A percentile compares a stretch with the other conserved stretches of the same genome.
These are phyloP conservation scores for Colletotrichum viniferum DNA, from an alignment of 2,329 filamentous ascomycete species.

Conservation along the genomic window DNA sequence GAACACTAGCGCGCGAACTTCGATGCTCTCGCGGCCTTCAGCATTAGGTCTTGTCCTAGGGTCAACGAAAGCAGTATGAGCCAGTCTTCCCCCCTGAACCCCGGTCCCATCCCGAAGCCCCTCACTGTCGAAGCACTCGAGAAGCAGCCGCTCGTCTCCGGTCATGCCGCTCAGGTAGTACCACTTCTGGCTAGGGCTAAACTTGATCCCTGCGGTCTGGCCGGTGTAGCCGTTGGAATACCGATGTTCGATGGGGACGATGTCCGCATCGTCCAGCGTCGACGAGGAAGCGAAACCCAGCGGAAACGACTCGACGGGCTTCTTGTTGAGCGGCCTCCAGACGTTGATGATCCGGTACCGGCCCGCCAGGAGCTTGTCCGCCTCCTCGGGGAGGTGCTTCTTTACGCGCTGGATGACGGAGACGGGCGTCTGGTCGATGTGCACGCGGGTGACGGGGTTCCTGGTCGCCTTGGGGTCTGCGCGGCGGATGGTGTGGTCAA, in stretches of 20 bases:
- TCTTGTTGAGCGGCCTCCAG: conserved; percentile 70
- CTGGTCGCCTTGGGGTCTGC: conserved; percentile 62
- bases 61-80: conserved; percentile 83
- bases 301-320: conserved; percentile 68
- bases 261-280: conserved; percentile 63
- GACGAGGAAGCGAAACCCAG: conserved; percentile 72
- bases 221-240: conserved; percentile 72
- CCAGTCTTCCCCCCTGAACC: conserved; percentile 60
- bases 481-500: conserved; percentile 89
- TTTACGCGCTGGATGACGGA: conserved; percentile 72
- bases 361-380: conserved; percentile 66
- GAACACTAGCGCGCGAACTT: conserved; percentile 86
- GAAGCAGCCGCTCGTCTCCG: conserved; percentile 71
- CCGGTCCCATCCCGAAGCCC: conserved; percentile 50
- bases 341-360: conserved; percentile 88
- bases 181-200: conserved; percentile 71
- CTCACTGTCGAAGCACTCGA: conserved; percentile 80
- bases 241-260: conserved; percentile 75
- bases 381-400: conserved; percentile 65
- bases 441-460: conserved; percentile 72
- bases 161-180: conserved; percentile 82
- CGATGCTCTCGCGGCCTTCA: conserved; percentile 82
- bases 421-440: conserved; percentile 80
- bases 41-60: conserved; percentile 73
- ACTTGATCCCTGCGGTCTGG: conserved; percentile 73